Conservation (phyloP, 1,284 basidiomycete genomes). For the Malassezia vespertilionis region DNA sequence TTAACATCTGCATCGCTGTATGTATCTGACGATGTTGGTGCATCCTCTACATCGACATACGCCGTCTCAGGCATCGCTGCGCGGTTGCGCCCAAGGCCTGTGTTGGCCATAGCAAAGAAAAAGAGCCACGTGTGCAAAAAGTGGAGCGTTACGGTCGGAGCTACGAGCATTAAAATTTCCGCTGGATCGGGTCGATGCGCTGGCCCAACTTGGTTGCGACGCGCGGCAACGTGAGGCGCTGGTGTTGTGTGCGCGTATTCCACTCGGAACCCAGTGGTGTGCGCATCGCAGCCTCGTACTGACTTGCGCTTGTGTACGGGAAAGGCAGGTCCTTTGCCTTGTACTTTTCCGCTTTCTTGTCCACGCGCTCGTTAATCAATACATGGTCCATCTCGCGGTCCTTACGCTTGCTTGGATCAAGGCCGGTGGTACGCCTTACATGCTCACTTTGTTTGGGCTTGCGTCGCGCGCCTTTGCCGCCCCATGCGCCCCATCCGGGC, state of each 20-base stretch:
- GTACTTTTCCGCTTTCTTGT: constrained; percentile 84
- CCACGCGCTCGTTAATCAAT: constrained; percentile 84
- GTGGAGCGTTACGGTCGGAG: no score
- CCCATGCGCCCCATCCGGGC: constrained; percentile 95
- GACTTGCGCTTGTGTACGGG: constrained; percentile 79
- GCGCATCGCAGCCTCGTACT: constrained; percentile 73
- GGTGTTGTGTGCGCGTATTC: constrained; percentile 81
- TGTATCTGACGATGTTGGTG: no score
- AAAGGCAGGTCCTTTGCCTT: constrained; percentile 71
- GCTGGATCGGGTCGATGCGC: constrained; percentile 29
- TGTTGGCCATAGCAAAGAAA: no score
- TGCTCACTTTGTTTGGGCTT: constrained; percentile 19
- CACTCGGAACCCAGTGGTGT: constrained; percentile 77
- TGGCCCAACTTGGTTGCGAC: constrained; percentile 36
- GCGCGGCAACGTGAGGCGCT: constrained; percentile 53
- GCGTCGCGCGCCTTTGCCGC: constrained; percentile 59
- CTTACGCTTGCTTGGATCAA: constrained; percentile 65
- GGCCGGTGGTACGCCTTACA: constrained; percentile 50
- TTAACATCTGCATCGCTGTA: neutral
- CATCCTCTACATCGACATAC: no score
- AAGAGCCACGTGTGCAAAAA: no score
- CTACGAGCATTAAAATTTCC: constrained; percentile 4
- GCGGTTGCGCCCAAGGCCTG: no score
- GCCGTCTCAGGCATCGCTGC: no score
- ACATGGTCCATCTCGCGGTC: constrained; percentile 75